These are phyloP conservation scores for Calonectria pteridis DNA, from an alignment of 2,329 filamentous ascomycete species.

Conservation along the genomic window DNA sequence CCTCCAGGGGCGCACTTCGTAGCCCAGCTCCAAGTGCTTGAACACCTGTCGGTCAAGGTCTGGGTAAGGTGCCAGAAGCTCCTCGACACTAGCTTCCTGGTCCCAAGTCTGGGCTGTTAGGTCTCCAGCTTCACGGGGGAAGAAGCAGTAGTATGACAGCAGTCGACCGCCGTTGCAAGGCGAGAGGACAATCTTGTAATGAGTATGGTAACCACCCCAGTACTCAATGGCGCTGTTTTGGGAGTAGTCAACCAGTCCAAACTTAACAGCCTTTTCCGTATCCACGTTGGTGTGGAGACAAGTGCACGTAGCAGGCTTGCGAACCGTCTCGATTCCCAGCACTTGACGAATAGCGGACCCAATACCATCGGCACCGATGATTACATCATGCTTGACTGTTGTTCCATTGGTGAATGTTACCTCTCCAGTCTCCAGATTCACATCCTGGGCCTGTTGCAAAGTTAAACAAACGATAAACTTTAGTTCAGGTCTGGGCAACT, in stretches of 20 bases:
- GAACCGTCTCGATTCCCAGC: constrained; percentile 71
- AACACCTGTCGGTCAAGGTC: constrained; percentile 67
- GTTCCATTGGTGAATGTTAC: constrained; percentile 67
- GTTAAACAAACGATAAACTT: neutral
- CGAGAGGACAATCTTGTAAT: constrained; percentile 73
- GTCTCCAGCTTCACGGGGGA: constrained; percentile 68
- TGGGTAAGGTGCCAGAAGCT: constrained; percentile 68
- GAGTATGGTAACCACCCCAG: constrained; percentile 69
- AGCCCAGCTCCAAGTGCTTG: constrained; percentile 66
- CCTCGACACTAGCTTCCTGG: constrained; percentile 61
- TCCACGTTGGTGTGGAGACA: constrained; percentile 75
- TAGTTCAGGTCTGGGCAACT: constrained; percentile 8
- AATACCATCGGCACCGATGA: constrained; percentile 76
- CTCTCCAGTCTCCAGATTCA: constrained; percentile 63
- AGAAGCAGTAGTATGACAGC: constrained; percentile 75
- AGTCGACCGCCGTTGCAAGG: constrained; percentile 71
- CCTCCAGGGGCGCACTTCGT: constrained; percentile 71
- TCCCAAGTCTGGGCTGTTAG: constrained; percentile 69
- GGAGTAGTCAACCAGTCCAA: constrained; percentile 74
- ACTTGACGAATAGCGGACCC: constrained; percentile 72
- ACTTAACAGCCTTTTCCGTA: constrained; percentile 68
- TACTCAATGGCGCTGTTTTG: constrained; percentile 69
- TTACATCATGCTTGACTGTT: constrained; percentile 65
- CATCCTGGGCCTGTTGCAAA: constrained; percentile 54
- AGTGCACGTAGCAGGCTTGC: constrained; percentile 68